phyloP scores from a whole-genome alignment of 352 stramenopile genomes.

The Plasmopara viticola region DNA sequence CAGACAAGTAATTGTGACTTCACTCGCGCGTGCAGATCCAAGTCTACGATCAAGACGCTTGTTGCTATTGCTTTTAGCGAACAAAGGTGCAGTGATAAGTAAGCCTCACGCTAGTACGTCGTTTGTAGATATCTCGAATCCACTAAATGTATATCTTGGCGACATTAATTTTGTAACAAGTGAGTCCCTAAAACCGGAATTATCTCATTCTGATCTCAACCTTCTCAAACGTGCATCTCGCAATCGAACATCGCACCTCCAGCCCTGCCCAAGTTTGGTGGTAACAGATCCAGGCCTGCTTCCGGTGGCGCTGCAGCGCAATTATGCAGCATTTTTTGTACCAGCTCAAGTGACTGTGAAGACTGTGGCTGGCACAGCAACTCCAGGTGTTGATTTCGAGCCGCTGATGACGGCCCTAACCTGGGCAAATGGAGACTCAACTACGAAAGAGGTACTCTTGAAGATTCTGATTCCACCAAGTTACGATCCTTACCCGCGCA shows the following conservation, averaged over 20 bases:
- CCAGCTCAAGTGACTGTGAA: conserved; percentile 29
- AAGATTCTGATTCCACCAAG: conserved; percentile 30
- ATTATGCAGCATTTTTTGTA: conserved; percentile 31
- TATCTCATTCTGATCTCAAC: conserved; percentile 34
- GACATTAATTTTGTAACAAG: conserved; percentile 50
- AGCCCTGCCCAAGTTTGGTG: conserved; percentile 43
- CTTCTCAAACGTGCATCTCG: conserved; percentile 47
- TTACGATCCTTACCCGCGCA: conserved; percentile 34
- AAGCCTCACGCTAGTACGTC: conserved; percentile 26
- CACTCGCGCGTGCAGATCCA: conserved; percentile 23
- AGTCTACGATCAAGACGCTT: conserved; percentile 28
- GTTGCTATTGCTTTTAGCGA: conserved; percentile 29
- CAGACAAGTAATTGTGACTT: conserved; percentile 40
- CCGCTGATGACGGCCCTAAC: conserved; percentile 18
- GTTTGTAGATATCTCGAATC: conserved; percentile 39
- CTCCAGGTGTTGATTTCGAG: conserved; percentile 42
- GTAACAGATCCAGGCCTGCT: conserved; percentile 28
- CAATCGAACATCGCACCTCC: conserved; percentile 40
- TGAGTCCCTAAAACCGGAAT: conserved; percentile 25
- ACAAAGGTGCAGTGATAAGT: conserved; percentile 18
- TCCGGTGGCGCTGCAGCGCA: conserved; percentile 42
- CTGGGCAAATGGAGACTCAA: conserved; percentile 34
- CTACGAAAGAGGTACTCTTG: conserved; percentile 35
- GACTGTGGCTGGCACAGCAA: conserved; percentile 46
- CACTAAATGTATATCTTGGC: conserved; percentile 29